Base-by-base conservation (phyloP, 2,329 filamentous ascomycete genomes). In the Colletotrichum godetiae region DNA sequence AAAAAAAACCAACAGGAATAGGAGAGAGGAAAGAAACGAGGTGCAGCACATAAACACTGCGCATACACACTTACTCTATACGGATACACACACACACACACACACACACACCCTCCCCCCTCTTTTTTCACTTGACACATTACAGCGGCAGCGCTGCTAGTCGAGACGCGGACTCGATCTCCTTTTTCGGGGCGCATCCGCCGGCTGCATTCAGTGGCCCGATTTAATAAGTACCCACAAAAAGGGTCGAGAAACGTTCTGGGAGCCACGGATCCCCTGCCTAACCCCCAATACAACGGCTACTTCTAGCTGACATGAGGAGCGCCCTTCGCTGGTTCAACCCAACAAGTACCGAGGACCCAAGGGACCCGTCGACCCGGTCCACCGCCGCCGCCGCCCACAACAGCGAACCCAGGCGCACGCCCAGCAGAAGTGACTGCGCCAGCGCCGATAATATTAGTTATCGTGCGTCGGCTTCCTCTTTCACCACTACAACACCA, bases 381-480 rank as follows among this genome's bases (percentile, higher is more conserved):
- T 76, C 75, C 74, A 75, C 75, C 62, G 68, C 68, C 64, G 60
- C 74, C 65, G 74, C 75, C 75, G 68, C 74, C 66, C 71, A 73
- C 71, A 73, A 73, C 71, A 74, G 46, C 60, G 55, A 65, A 37
- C 64, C 68, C 60, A 73, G 52, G 69, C 72, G 59, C 60, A 73
- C 68, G 55, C 63, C 64, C 64, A 64, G 49, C 55, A 62, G 69
- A 73, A 69, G 49, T 55, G 72, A 72, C 72, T 63, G 49, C 62
- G 72, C 72, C 72, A 74, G 72, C 72, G 72, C 75, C 79, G 81
- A 78, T 80, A 83, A 80, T 81, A 83, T 78, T 83, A 81, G 76
- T 81, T 81, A 79, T 82, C 81, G 76, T 82, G 82, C 76, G 77
- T 83, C 80, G 79, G 68, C 68, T 46, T 68, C 64, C 57, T 71